Percentiles rank a stretch among this genome's conserved stretches.
Evolutionary conservation across 2,329 filamentous ascomycete genomes (phyloP).

Genomic region (Aureobasidium mangrovei): DNA sequence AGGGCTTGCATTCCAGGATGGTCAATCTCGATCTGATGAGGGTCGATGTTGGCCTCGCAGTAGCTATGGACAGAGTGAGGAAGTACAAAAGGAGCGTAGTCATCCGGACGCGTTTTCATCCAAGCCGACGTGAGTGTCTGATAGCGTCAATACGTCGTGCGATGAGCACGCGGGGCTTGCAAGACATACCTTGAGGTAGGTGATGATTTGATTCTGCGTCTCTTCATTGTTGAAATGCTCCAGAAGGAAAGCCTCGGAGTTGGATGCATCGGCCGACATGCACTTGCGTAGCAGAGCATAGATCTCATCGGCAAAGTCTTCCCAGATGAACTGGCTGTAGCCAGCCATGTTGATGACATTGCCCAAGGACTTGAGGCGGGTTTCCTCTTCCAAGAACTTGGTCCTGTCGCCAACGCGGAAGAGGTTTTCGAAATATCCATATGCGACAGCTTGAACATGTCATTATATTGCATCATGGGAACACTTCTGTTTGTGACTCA

Average conservation of each 20-base stretch:
- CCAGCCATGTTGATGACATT: conserved; percentile 61
- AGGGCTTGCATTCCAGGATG: conserved; percentile 75
- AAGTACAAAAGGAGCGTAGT: conserved; percentile 64
- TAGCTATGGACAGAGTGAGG: conserved; percentile 57
- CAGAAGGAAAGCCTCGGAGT: conserved; percentile 40
- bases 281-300: conserved; percentile 59
- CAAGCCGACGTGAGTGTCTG: conserved; percentile 76
- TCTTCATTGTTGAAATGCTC: conserved; percentile 65
- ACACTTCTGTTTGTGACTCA: conserved; percentile 40
- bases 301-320: conserved; percentile 76
- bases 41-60: conserved; percentile 62
- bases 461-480: conserved; percentile 18
- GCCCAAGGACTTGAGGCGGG: conserved; percentile 62
- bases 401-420: conserved; percentile 56
- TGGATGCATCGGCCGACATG: conserved; percentile 35
- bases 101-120: conserved; percentile 63
- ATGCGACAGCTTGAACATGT: conserved; percentile 66
- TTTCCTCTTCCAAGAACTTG: conserved; percentile 60
- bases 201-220: conserved; percentile 68
- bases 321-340: conserved; percentile 60
- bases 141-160: conserved; percentile 13
- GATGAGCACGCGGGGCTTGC: too few species aligned
- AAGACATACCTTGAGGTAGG: conserved; percentile 57
- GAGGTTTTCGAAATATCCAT: conserved; percentile 84
- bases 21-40: conserved; percentile 76